phyloP scores from a whole-genome alignment of 805 yeast genomes.

The Pichia occidentalis region DNA sequence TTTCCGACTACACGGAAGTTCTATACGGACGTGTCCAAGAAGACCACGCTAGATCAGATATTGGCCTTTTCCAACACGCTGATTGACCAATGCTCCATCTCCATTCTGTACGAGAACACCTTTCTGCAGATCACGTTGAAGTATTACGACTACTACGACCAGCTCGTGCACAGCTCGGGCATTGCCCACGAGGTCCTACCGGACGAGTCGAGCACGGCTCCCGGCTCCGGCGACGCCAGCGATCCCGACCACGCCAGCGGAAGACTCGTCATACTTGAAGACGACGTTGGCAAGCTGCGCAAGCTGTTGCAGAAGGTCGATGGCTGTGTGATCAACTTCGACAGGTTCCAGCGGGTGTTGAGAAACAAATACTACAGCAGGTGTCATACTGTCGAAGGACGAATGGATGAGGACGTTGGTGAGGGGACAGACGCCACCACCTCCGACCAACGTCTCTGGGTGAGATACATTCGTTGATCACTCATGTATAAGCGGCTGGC shows the following conservation, averaged over 20 bases:
- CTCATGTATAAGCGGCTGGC: too few relatives aligned
- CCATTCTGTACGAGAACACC: not conserved
- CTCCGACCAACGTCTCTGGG: too few relatives aligned
- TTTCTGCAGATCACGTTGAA: constrained; percentile 3
- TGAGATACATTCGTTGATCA: too few relatives aligned
- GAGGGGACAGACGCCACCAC: too few relatives aligned
- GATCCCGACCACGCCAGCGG: too few relatives aligned
- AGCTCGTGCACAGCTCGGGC: too few relatives aligned
- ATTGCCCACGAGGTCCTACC: too few relatives aligned
- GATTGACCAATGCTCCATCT: not conserved
- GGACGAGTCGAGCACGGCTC: too few relatives aligned
- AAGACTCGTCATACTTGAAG: not conserved
- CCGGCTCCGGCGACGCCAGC: too few relatives aligned
- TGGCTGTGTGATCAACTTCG: constrained; percentile 4
- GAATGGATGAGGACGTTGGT: too few relatives aligned
- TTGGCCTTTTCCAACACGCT: constrained; percentile 1
- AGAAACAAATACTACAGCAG: not conserved
- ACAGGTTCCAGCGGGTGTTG: not conserved
- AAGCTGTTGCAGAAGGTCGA: constrained; percentile 3
- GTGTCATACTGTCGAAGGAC: too few relatives aligned
- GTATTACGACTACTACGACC: not conserved
- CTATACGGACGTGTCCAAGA: constrained; percentile 8
- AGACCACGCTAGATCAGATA: constrained; percentile 4
- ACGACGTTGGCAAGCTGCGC: not conserved
- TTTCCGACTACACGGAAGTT: constrained; percentile 17